phyloP scores from a whole-genome alignment of 23 red algal genomes.

The Gracilariopsis chorda region DNA sequence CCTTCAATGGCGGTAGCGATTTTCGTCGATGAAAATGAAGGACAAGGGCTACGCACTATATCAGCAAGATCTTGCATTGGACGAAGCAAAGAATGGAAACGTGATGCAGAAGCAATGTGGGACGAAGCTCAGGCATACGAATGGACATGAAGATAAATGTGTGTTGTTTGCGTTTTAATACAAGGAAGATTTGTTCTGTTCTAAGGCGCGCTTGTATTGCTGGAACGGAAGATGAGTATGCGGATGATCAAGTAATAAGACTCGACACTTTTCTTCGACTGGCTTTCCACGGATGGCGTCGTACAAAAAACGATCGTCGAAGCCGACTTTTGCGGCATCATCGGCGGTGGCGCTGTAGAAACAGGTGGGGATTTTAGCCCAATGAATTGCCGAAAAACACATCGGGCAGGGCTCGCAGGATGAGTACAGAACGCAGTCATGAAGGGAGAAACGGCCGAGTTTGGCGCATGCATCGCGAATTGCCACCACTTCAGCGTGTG shows the following conservation, averaged over 20 bases:
- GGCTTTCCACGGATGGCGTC: conserved; percentile 34
- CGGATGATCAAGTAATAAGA: background rate
- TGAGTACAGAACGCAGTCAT: conserved; percentile 82
- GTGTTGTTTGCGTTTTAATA: conserved; percentile 14
- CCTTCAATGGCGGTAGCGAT: background rate
- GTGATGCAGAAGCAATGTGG: conserved; percentile 40
- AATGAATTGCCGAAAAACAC: conserved; percentile 80
- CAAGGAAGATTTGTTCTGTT: background rate
- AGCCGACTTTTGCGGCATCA: conserved; percentile 80
- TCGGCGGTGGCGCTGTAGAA: conserved; percentile 54
- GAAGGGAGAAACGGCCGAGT: conserved; percentile 62
- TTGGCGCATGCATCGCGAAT: conserved; percentile 71
- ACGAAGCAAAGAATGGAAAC: background rate
- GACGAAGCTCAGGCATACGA: background rate
- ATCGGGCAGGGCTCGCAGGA: conserved; percentile 95
- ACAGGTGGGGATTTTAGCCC: conserved; percentile 67
- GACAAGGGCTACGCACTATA: background rate
- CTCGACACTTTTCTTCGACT: conserved; percentile 20
- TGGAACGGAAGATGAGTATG: conserved; percentile 1
- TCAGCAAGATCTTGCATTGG: background rate
- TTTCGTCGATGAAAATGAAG: background rate
- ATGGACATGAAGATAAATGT: background rate
- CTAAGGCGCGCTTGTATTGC: background rate
- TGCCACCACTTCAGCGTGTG: conserved; percentile 90
- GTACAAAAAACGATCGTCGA: conserved; percentile 80